Evolutionary conservation across 208 protist species (phyloP).

Genomic region (Entamoeba moshkovskii): DNA sequence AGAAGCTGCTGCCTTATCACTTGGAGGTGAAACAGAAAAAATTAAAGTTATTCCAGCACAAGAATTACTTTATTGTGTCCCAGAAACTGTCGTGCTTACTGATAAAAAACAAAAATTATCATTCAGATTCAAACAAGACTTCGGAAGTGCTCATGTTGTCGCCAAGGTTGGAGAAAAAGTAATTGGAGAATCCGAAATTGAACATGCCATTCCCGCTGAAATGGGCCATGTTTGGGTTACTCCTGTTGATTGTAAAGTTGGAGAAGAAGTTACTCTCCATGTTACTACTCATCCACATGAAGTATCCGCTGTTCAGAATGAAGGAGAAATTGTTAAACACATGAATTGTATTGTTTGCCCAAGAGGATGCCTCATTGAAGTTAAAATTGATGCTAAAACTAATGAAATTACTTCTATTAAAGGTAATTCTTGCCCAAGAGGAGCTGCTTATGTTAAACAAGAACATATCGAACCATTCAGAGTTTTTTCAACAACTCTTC

Average conservation of each 20-base stretch:
- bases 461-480: constrained; percentile 9
- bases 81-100: background rate
- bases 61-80: background rate
- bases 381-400: background rate
- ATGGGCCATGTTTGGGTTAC: background rate
- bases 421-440: constrained; percentile 14
- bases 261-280: background rate
- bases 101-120: background rate
- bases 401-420: constrained; percentile 6
- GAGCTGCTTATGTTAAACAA: constrained; percentile 8
- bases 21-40: background rate
- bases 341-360: constrained; percentile 5
- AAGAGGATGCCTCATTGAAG: constrained; percentile 5
- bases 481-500: background rate
- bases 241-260: background rate
- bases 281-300: background rate
- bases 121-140: background rate
- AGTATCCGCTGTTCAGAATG: background rate
- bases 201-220: background rate
- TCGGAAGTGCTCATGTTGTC: background rate
- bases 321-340: background rate
- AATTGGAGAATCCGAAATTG: background rate
- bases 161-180: background rate
- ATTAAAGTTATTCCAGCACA: background rate
- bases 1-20: background rate